These are phyloP conservation scores for Diphasiastrum complanatum DNA, from an alignment of 83 land plant genomes.

Conservation along the genomic window DNA sequence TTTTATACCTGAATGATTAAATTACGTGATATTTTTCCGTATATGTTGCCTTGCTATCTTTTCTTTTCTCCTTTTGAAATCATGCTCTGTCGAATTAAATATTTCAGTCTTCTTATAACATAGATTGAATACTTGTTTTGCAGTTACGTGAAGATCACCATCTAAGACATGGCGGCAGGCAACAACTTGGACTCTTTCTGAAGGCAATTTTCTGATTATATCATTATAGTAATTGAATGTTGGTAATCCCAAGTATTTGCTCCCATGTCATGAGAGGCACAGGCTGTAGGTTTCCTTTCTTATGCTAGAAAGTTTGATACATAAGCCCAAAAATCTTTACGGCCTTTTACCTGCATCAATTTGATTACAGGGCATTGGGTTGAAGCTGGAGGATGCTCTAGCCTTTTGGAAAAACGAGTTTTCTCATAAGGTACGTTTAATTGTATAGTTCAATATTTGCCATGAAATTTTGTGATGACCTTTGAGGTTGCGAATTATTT, in stretches of 20 bases:
- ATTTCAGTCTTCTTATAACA: too few species aligned
- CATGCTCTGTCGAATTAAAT: too few species aligned
- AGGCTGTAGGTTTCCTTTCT: too few species aligned
- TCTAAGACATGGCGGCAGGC: constrained; percentile 92
- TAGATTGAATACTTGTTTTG: not conserved
- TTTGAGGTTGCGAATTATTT: too few species aligned
- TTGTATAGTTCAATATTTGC: too few species aligned
- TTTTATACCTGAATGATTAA: too few species aligned
- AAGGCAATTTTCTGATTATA: constrained; percentile 42
- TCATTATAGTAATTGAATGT: not conserved
- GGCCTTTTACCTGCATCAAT: not conserved
- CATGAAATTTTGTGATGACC: too few species aligned
- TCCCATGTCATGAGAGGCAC: too few species aligned
- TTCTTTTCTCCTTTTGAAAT: too few species aligned
- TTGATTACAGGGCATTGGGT: constrained; percentile 69
- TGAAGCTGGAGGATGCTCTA: constrained; percentile 86
- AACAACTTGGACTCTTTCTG: constrained; percentile 89
- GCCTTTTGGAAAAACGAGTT: constrained; percentile 89
- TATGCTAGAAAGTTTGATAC: not conserved
- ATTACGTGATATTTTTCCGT: too few species aligned
- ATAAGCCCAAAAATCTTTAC: not conserved
- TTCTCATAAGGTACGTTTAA: constrained; percentile 49
- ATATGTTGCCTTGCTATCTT: too few species aligned
- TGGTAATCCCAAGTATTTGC: too few species aligned
- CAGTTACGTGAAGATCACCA: constrained; percentile 92